Evolutionary conservation across 495 filamentous ascomycete genomes (phyloP).

Genomic region (Delitschia confertaspora): DNA sequence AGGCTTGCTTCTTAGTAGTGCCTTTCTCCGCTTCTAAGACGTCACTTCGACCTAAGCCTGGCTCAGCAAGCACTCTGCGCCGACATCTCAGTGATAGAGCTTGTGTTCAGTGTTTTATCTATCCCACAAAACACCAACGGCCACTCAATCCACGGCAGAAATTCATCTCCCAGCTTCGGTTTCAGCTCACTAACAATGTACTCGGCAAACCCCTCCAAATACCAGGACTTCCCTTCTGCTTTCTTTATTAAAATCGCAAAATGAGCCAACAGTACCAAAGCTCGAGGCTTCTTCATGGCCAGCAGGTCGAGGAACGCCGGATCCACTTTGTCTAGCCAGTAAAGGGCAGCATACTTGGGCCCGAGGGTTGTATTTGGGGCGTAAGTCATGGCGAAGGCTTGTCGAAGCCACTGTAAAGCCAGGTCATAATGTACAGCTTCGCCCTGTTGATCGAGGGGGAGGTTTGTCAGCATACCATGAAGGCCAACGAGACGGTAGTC

Average conservation of each 20-base stretch:
- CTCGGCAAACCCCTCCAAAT: slow-evolving; percentile 11
- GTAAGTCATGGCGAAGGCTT: slow-evolving; percentile 11
- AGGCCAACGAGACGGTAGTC: slow-evolving; percentile 11
- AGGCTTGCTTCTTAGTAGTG: too few species aligned
- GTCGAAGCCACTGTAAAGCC: slow-evolving; percentile 13
- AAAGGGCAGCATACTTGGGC: slow-evolving; percentile 7
- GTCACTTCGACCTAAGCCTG: too few species aligned
- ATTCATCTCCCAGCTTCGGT: slow-evolving; percentile 6
- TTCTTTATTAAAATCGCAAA: slow-evolving; percentile 8
- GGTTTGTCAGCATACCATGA: slow-evolving; percentile 1
- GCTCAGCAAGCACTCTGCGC: background rate
- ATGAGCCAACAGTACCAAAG: slow-evolving; percentile 12
- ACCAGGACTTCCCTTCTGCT: slow-evolving; percentile 8
- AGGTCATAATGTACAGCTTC: slow-evolving; percentile 7
- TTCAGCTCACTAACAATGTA: slow-evolving; percentile 8
- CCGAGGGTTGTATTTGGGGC: background rate
- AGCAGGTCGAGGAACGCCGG: slow-evolving; percentile 11
- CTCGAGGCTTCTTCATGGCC: slow-evolving; percentile 1
- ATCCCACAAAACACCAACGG: slow-evolving; percentile 8
- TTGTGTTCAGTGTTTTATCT: background rate
- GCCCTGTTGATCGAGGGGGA: background rate
- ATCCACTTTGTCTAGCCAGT: slow-evolving; percentile 2
- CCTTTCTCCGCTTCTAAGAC: too few species aligned
- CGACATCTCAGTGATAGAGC: background rate
- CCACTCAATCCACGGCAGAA: slow-evolving; percentile 18